Evolutionary conservation across 2,329 filamentous ascomycete species (phyloP).

Genomic region (Aspergillus ibericus): DNA sequence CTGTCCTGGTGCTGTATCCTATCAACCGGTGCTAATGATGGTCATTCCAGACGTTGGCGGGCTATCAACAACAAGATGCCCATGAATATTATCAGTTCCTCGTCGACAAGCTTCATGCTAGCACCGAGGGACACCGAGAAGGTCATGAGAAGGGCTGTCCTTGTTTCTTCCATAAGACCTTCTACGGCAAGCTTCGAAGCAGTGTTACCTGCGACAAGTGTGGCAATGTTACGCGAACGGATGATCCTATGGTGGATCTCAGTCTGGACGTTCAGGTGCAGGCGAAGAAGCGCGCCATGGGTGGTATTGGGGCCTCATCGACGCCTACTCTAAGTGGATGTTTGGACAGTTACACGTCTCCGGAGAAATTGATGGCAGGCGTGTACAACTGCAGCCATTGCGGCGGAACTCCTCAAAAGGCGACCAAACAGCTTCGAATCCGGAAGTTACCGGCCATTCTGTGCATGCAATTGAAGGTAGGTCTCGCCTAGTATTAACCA

Average conservation of each 20-base stretch:
- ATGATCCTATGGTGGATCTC: constrained; percentile 88
- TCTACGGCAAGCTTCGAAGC: constrained; percentile 87
- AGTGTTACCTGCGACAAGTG: constrained; percentile 90
- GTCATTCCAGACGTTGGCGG: constrained; percentile 65
- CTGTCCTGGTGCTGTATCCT: constrained; percentile 33
- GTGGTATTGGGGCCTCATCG: constrained; percentile 36
- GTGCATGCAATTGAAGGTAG: constrained; percentile 88
- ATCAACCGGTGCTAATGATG: not conserved
- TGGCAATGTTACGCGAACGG: constrained; percentile 74
- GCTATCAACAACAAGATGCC: constrained; percentile 93
- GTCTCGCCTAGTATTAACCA: not conserved
- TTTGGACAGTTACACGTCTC: constrained; percentile 81
- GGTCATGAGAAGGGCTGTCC: constrained; percentile 61
- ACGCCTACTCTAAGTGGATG: constrained; percentile 68
- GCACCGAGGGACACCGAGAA: constrained; percentile 69
- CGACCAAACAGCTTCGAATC: constrained; percentile 79
- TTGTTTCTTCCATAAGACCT: constrained; percentile 91
- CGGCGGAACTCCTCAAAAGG: constrained; percentile 68
- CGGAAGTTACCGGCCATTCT: constrained; percentile 84
- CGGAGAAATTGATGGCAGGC: constrained; percentile 71
- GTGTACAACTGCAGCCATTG: constrained; percentile 87
- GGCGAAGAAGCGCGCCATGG: constrained; percentile 51
- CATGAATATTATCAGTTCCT: constrained; percentile 97
- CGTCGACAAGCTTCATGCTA: constrained; percentile 83
- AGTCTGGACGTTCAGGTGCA: constrained; percentile 83